These are phyloP conservation scores for Lanmaoa pseudosensibilis DNA, from an alignment of 768 basidiomycete species.

Conservation along the genomic window DNA sequence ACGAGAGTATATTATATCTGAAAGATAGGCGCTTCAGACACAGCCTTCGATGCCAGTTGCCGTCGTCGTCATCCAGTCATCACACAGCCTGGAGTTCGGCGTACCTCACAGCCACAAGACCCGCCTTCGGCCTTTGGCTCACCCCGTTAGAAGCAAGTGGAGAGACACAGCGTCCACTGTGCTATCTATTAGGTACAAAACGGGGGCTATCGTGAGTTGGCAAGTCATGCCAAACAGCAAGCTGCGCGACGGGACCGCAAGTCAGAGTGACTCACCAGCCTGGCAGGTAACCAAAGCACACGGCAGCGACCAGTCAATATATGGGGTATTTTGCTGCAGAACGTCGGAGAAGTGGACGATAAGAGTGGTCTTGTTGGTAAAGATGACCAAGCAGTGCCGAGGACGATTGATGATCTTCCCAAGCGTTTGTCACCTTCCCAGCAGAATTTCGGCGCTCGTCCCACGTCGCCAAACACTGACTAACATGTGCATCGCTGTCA, in stretches of 20 bases:
- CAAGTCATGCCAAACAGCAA: neutral
- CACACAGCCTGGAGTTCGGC: conserved; percentile 14
- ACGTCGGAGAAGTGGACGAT: neutral
- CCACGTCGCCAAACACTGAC: too few relatives aligned
- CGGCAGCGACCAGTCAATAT: neutral
- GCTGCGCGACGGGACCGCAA: neutral
- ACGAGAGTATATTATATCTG: conserved; percentile 17
- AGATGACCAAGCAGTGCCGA: neutral
- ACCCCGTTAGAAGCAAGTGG: neutral
- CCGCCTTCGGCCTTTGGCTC: neutral
- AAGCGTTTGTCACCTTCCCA: too few relatives aligned
- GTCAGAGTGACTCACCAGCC: neutral
- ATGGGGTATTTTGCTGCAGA: neutral
- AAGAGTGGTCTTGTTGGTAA: neutral
- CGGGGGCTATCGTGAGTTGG: neutral
- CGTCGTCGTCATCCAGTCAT: neutral
- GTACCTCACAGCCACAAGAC: conserved; percentile 21
- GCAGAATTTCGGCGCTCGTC: too few relatives aligned
- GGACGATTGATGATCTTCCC: neutral
- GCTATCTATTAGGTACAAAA: neutral
- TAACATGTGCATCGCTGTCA: too few relatives aligned
- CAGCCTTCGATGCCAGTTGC: conserved; percentile 7
- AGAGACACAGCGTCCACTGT: conserved; percentile 1
- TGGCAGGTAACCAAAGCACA: neutral
- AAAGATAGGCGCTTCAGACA: conserved; percentile 8